Conservation (phyloP, 2,329 filamentous ascomycete genomes). For the Ophiognomonia clavigignenti-juglandacearum region DNA sequence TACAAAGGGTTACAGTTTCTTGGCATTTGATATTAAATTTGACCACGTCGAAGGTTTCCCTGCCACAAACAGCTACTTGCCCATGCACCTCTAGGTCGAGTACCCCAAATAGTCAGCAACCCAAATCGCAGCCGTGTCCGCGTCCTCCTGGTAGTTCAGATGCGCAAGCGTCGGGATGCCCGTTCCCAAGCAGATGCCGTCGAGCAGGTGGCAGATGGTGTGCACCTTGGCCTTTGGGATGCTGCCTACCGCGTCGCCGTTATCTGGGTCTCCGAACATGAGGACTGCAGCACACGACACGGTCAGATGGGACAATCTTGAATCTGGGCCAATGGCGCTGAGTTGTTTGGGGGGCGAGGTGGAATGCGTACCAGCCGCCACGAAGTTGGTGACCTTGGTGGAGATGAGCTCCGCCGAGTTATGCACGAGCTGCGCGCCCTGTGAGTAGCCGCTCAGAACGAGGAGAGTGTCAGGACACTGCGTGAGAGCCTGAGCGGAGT, state of each 20-base stretch:
- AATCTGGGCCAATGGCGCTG: neutral
- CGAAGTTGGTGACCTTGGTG: conserved; percentile 15
- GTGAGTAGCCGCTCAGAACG: conserved; percentile 35
- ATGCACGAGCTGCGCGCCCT: conserved; percentile 26
- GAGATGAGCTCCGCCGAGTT: conserved; percentile 21
- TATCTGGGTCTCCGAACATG: conserved; percentile 23
- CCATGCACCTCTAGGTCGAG: neutral
- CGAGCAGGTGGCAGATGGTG: conserved; percentile 16
- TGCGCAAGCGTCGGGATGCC: conserved; percentile 7
- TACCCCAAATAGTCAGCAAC: conserved; percentile 6
- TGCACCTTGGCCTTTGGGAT: conserved; percentile 12
- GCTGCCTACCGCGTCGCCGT: conserved; percentile 13
- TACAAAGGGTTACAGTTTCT: no score
- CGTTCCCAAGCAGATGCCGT: conserved; percentile 15
- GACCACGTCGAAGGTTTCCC: no score
- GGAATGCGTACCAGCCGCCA: conserved; percentile 12
- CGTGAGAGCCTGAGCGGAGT: conserved; percentile 5
- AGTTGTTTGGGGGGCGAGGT: neutral
- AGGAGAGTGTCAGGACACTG: conserved; percentile 35
- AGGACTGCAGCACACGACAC: conserved; percentile 16
- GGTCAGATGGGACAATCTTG: neutral
- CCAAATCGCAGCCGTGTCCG: conserved; percentile 9
- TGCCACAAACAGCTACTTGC: no score
- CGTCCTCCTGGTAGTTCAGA: conserved; percentile 12
- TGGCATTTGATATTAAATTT: no score